These are phyloP conservation scores for Canavalia gladiata DNA, from an alignment of 306 rosid species.

Conservation along the genomic window DNA sequence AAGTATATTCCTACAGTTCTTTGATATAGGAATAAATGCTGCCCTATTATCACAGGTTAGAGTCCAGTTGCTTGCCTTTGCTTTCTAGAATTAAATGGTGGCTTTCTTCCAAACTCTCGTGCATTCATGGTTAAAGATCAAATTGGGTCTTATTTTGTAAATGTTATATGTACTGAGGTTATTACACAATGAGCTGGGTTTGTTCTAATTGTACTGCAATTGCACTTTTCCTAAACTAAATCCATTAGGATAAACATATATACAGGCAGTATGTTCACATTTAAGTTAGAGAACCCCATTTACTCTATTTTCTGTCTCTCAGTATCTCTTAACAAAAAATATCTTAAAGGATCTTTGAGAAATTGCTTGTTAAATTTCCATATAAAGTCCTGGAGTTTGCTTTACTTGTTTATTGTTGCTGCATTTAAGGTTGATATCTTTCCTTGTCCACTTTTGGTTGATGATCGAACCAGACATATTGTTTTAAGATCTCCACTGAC, in stretches of 20 bases:
- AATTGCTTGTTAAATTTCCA: not conserved
- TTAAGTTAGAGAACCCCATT: conserved; percentile 17
- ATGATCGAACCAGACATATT: conserved; percentile 30
- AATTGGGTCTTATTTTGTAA: conserved; percentile 19
- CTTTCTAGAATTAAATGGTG: conserved; percentile 29
- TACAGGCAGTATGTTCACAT: not conserved
- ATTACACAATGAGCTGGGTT: not conserved
- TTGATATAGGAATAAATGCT: conserved; percentile 97
- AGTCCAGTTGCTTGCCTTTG: conserved; percentile 31
- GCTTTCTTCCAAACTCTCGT: conserved; percentile 21
- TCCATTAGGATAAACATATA: conserved; percentile 24
- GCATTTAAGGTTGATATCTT: conserved; percentile 13
- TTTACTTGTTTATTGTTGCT: conserved; percentile 32
- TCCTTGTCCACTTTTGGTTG: conserved; percentile 19
- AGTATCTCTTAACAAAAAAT: not conserved
- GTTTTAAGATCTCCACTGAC: conserved; percentile 7
- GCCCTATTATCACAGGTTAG: conserved; percentile 94
- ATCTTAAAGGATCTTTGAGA: conserved; percentile 15
- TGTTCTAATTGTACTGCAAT: conserved; percentile 34
- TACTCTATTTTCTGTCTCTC: conserved; percentile 10
- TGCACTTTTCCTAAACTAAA: conserved; percentile 11
- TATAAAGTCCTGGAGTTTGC: conserved; percentile 27
- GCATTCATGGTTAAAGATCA: conserved; percentile 33
- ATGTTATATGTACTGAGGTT: not conserved
- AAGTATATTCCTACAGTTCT: conserved; percentile 89